Percentiles rank a stretch among this genome's conserved stretches.
Evolutionary conservation across 768 basidiomycete species (phyloP).

Genomic region (Roridomyces roridus): DNA sequence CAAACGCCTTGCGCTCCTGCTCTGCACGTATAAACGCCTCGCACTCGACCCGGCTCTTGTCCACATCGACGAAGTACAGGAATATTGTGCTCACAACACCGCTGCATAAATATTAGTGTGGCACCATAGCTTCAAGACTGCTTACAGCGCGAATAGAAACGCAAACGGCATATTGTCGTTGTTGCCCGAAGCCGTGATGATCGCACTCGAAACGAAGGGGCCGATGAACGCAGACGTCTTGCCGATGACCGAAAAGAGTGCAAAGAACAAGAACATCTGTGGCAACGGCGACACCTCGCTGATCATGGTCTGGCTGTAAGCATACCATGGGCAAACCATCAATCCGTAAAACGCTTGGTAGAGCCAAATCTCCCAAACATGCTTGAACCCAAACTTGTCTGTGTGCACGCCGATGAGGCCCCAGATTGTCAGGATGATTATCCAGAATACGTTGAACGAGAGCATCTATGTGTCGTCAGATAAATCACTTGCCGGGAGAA

Average conservation of each 20-base stretch:
- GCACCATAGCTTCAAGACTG: too few relatives aligned
- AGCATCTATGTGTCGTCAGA: conserved; percentile 60
- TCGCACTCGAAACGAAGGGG: conserved; percentile 76
- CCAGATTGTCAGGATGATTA: conserved; percentile 72
- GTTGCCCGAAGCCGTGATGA: conserved; percentile 69
- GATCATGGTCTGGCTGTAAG: conserved; percentile 85
- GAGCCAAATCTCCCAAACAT: conserved; percentile 82
- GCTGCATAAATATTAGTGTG: conserved; percentile 33
- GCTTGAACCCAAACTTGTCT: conserved; percentile 78
- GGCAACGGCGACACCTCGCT: conserved; percentile 76
- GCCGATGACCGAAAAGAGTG: conserved; percentile 76
- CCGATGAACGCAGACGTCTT: conserved; percentile 83
- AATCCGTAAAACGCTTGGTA: conserved; percentile 77
- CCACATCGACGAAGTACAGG: conserved; percentile 65
- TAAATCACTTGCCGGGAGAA: background rate
- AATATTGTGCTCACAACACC: conserved; percentile 62
- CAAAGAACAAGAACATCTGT: conserved; percentile 82
- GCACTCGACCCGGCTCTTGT: conserved; percentile 70
- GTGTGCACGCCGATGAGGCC: conserved; percentile 81
- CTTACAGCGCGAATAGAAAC: conserved; percentile 76
- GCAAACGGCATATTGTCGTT: conserved; percentile 81
- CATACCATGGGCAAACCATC: conserved; percentile 82
- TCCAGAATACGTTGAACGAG: conserved; percentile 74
- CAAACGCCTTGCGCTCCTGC: conserved; percentile 42
- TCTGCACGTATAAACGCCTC: conserved; percentile 66